Conservation (phyloP, 805 yeast species). For the Yarrowia keelungensis region DNA sequence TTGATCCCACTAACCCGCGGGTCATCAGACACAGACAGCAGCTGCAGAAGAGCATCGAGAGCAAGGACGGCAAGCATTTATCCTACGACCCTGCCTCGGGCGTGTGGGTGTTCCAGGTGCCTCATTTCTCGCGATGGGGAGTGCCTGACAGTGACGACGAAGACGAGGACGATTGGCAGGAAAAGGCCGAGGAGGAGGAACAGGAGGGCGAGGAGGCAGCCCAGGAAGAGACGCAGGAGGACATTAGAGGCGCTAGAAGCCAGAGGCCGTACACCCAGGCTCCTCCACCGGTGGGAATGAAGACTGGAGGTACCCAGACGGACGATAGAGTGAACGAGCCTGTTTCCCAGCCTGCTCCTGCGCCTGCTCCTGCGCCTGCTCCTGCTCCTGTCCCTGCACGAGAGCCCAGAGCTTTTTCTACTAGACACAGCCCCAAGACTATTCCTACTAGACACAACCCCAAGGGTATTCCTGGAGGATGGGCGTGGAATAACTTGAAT, state of each 20-base stretch:
- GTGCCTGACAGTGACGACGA: conserved; percentile 56
- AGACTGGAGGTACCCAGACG: too few species aligned
- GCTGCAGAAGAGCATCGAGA: conserved; percentile 56
- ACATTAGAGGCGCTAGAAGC: neutral
- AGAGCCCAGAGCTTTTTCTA: neutral
- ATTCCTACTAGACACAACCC: neutral
- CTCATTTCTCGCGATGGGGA: conserved; percentile 97
- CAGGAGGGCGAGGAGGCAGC: neutral
- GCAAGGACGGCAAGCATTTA: conserved; percentile 77
- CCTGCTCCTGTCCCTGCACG: neutral
- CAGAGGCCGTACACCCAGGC: conserved; percentile 5
- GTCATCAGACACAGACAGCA: conserved; percentile 55
- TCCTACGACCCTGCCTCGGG: conserved; percentile 80
- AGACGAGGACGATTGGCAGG: conserved; percentile 2
- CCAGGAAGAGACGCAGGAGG: neutral
- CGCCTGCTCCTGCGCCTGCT: neutral
- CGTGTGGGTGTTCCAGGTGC: conserved; percentile 79
- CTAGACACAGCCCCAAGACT: neutral
- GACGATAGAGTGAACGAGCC: too few species aligned
- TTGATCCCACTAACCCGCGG: conserved; percentile 72
- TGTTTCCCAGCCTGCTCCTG: too few species aligned
- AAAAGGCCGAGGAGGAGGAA: conserved; percentile 1
- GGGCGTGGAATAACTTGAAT: conserved; percentile 9
- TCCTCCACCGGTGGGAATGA: neutral
- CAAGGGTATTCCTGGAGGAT: conserved; percentile 18